These are phyloP conservation scores for Cystobasidium slooffiae DNA, from an alignment of 1,284 basidiomycete genomes.

Conservation along the genomic window DNA sequence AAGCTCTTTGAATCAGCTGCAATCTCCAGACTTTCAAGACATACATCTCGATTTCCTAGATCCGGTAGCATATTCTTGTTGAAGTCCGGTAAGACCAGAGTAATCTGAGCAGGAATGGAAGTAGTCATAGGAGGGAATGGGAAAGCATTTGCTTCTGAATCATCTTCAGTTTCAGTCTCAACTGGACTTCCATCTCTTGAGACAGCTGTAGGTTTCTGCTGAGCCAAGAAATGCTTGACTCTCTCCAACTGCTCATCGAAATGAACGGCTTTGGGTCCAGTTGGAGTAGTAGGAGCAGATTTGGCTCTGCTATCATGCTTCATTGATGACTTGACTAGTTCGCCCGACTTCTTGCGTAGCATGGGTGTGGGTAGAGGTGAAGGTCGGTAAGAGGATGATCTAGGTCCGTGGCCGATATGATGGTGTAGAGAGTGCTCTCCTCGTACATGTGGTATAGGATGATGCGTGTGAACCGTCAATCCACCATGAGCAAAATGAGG, in stretches of 20 bases:
- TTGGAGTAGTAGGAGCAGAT: slow-evolving; percentile 73
- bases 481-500: slow-evolving; percentile 17
- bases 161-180: slow-evolving; percentile 71
- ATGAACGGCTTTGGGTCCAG: slow-evolving; percentile 78
- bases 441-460: slow-evolving; percentile 1
- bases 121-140: slow-evolving; percentile 48
- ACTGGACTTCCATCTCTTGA: slow-evolving; percentile 87
- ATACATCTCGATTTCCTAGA: slow-evolving; percentile 60
- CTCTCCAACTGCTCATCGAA: slow-evolving; percentile 90
- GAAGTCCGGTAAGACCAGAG: slow-evolving; percentile 63
- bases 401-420: slow-evolving; percentile 8
- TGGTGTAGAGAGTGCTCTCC: slow-evolving; percentile 4
- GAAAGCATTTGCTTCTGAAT: slow-evolving; percentile 54
- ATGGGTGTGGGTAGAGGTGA: slow-evolving; percentile 54
- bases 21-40: slow-evolving; percentile 65
- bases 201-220: slow-evolving; percentile 91
- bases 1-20: slow-evolving; percentile 67
- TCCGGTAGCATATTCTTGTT: slow-evolving; percentile 54
- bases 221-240: slow-evolving; percentile 88
- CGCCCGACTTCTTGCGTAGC: slow-evolving; percentile 87
- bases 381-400: slow-evolving; percentile 35
- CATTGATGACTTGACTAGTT: slow-evolving; percentile 87
- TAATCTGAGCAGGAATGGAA: slow-evolving; percentile 50
- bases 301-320: slow-evolving; percentile 68
- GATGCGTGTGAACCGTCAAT: slow-evolving; percentile 30